Base-by-base conservation (phyloP, 169 alveolate species). In the Cryptosporidium viatorum region DNA sequence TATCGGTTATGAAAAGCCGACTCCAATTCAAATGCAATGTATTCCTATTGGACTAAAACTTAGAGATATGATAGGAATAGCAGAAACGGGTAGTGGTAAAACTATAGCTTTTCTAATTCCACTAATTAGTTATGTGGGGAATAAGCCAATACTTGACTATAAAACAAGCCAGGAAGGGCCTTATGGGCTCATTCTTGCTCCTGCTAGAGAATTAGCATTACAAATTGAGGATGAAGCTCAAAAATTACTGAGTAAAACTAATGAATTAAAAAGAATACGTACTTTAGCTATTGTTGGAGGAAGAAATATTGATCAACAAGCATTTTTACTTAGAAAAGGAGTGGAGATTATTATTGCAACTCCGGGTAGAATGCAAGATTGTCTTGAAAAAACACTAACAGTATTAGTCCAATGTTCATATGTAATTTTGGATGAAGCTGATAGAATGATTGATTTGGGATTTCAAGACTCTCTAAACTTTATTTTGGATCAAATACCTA, bases 351-450 rank as follows among this genome's bases (percentile, higher is more conserved):
- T 98, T 45, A 96, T 98, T 45, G 99, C 99, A 3, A 98, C 99
- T 1, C 99, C 99, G 0, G 99, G 99, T 18, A 96, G 99, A 74
- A 92, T 98, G 69, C 95, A 96, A 60, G 99, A 98, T 85, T 96
- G 97, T 71, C 93, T 98, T 70, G 97, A 96, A 84, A 93, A 96
- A 75, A 95, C 98, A 26, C 93, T 93, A 84, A 94, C 98, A 3
- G 98, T 96, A 12, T 91, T 98, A 45, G 95, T 96, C 26, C 97
- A 97, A 85, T 97, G 99, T 87, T 94, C 95, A 80, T 98, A 96
- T 91, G 97, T 97, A 23, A 95, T 97, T 14, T 91, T 98, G 23
- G 99, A 98, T 92, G 99, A 98, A 86, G 99, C 99, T 6, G 99
- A 98, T 91, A 93, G 98, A 89, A 97, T 98, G 99, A 95, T 98